Evolutionary conservation across 345 rosid species (phyloP).

Genomic region (Nephelium lappaceum): DNA sequence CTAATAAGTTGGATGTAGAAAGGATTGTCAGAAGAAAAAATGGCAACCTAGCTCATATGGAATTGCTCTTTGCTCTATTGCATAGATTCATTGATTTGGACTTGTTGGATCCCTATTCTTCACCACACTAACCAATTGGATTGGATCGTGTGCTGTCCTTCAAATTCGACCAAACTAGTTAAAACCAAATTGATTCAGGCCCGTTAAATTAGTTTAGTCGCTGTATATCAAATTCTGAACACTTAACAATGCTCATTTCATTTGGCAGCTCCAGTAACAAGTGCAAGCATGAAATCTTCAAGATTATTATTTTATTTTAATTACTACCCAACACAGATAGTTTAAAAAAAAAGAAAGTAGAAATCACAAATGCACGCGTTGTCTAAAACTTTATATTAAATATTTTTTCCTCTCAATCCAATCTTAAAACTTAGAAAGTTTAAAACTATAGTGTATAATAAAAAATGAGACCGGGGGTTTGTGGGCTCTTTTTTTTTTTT

Average conservation of each 20-base stretch:
- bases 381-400: constrained; percentile 8
- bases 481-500: not conserved
- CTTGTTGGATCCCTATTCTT: too few species aligned
- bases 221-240: not conserved
- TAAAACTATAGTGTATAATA: constrained; percentile 6
- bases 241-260: not conserved
- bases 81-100: too few species aligned
- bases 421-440: constrained; percentile 24
- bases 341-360: not conserved
- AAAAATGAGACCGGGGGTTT: not conserved
- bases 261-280: too few species aligned
- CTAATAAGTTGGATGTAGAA: too few species aligned
- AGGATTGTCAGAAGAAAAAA: too few species aligned
- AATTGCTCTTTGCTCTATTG: too few species aligned
- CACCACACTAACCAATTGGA: too few species aligned
- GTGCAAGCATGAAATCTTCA: not conserved
- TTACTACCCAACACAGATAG: not conserved
- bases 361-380: constrained; percentile 28
- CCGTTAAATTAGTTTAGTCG: not conserved
- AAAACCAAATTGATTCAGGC: too few species aligned
- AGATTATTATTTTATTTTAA: not conserved
- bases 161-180: too few species aligned
- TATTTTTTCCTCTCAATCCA: not conserved
- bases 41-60: too few species aligned
- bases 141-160: too few species aligned